Conservation (phyloP, 768 basidiomycete species). For the Podaxis sp. region DNA sequence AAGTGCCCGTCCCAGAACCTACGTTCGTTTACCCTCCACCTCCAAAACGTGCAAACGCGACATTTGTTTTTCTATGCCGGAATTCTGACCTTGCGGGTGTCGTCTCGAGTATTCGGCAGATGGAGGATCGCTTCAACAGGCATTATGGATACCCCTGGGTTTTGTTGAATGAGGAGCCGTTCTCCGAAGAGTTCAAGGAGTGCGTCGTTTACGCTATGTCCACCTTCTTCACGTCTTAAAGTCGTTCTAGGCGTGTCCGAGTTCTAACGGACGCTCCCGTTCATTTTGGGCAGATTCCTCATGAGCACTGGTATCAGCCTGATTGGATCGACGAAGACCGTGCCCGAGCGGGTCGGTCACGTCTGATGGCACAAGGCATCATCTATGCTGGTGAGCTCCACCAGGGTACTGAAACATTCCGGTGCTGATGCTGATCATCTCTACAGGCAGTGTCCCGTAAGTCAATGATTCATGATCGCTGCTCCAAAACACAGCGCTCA, state of each 20-base stretch:
- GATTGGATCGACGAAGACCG: conserved; percentile 75
- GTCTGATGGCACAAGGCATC: conserved; percentile 62
- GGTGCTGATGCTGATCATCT: conserved; percentile 13
- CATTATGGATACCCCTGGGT: conserved; percentile 76
- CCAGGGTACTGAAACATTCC: conserved; percentile 6
- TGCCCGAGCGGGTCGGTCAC: conserved; percentile 57
- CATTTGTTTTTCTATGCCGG: conserved; percentile 72
- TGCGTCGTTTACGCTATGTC: conserved; percentile 24
- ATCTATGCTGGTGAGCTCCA: conserved; percentile 56
- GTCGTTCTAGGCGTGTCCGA: conserved; percentile 42
- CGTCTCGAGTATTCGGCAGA: conserved; percentile 56
- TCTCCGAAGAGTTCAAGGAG: conserved; percentile 72
- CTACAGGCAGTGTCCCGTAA: conserved; percentile 70
- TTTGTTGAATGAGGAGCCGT: conserved; percentile 82
- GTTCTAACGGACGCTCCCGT: conserved; percentile 59
- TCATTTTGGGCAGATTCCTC: conserved; percentile 70
- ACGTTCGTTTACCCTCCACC: background rate
- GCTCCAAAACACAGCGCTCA: background rate
- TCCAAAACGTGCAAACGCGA: conserved; percentile 61
- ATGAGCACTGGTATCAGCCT: conserved; percentile 80
- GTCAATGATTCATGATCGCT: conserved; percentile 26
- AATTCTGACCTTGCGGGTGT: conserved; percentile 55
- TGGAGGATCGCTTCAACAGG: conserved; percentile 86
- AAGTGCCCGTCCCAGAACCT: conserved; percentile 1
- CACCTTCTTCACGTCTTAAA: background rate